Evolutionary conservation across 2,329 filamentous ascomycete species (phyloP).

Genomic region (Leptographium procerum): DNA sequence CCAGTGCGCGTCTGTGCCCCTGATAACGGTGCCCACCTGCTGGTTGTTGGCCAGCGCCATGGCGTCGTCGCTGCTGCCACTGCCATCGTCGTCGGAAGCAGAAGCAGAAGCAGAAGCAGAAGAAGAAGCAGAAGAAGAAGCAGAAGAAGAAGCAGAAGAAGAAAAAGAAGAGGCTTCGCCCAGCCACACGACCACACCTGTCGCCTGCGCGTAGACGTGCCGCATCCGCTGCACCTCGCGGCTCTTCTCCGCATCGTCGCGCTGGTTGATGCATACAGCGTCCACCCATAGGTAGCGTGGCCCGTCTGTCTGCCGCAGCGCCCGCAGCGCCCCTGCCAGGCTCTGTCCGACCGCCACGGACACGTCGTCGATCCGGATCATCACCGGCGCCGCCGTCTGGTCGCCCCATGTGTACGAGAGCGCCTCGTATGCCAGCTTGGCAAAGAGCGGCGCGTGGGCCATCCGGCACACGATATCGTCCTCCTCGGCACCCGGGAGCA

Average conservation of each 20-base stretch:
- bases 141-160: no score
- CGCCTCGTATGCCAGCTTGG: neutral
- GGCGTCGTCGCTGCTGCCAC: neutral
- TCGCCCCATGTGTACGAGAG: neutral
- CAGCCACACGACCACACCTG: neutral
- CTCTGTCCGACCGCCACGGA: neutral
- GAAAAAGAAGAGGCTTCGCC: neutral
- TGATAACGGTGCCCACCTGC: neutral
- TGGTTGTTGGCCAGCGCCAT: neutral
- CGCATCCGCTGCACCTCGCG: conserved; percentile 18
- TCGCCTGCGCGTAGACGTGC: conserved; percentile 18
- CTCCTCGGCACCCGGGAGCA: neutral
- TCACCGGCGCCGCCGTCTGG: neutral
- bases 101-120: no score
- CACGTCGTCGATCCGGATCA: neutral
- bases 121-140: no score
- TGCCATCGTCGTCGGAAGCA: neutral
- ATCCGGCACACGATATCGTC: neutral
- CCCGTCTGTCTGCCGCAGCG: conserved; percentile 1
- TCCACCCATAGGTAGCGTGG: conserved; percentile 10
- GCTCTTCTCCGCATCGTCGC: conserved; percentile 8
- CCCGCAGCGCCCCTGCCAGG: conserved; percentile 6
- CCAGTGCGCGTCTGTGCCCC: neutral
- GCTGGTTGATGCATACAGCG: conserved; percentile 12
- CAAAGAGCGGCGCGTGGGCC: neutral